Evolutionary conservation across 2,329 filamentous ascomycete genomes (phyloP).

Genomic region (Fusarium tanahbumbuense): DNA sequence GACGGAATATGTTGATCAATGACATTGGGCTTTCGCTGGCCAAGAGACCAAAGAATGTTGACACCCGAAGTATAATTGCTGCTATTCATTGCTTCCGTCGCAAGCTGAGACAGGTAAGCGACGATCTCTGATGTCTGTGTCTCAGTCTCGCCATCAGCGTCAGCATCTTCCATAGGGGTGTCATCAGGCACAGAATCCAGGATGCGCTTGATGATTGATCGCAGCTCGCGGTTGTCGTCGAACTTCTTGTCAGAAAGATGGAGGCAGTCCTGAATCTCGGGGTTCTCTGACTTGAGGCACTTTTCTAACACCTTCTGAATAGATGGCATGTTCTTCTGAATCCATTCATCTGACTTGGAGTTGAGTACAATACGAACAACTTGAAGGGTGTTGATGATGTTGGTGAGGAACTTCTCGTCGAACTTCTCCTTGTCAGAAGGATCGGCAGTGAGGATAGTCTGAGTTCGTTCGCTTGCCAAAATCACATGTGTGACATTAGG

Average conservation of each 20-base stretch:
- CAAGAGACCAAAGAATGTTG: conserved; percentile 93
- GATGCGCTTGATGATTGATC: conserved; percentile 82
- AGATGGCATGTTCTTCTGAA: conserved; percentile 78
- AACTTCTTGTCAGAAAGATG: conserved; percentile 78
- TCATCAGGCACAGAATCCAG: conserved; percentile 89
- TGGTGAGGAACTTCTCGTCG: conserved; percentile 86
- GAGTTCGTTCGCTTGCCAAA: conserved; percentile 82
- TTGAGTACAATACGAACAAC: conserved; percentile 91
- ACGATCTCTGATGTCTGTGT: conserved; percentile 88
- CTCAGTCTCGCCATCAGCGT: conserved; percentile 86
- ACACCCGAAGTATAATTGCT: conserved; percentile 87
- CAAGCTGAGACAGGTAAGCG: conserved; percentile 83
- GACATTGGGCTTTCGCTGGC: conserved; percentile 83
- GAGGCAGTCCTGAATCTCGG: conserved; percentile 93
- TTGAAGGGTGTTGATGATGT: conserved; percentile 93
- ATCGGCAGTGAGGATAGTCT: conserved; percentile 68
- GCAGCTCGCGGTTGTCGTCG: conserved; percentile 76
- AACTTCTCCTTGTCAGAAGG: conserved; percentile 74
- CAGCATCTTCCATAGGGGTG: conserved; percentile 75
- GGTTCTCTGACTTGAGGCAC: conserved; percentile 85
- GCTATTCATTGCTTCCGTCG: conserved; percentile 86
- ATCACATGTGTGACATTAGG: conserved; percentile 90
- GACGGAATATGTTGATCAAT: conserved; percentile 90
- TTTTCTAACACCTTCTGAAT: conserved; percentile 93
- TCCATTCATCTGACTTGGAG: conserved; percentile 90